Evolutionary conservation across 129 eudicot genomes (phyloP), one percentile per base, ranked within the genome.

Genomic region (Artemisia tridentata): DNA sequence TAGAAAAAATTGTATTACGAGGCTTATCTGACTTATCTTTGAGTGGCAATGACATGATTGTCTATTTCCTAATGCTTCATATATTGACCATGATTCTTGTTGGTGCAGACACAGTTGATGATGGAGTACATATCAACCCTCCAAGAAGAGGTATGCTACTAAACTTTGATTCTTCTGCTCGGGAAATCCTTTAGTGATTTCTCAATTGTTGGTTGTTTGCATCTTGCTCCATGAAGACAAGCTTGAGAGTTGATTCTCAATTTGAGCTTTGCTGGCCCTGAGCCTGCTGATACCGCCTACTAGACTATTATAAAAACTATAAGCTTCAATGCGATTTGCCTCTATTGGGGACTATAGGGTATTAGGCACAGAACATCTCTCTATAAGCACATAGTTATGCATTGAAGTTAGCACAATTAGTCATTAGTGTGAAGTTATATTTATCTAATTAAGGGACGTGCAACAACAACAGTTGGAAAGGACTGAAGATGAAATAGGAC

Each of bases 31-130:
- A n/a, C 2, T 3, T 25, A 25, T 25, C 29, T 25, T 25, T 25
- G 29, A 25, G 29, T 3, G 3, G 29, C 29, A 25, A 25, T 25
- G 29, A 25, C 29, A 25, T 25, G 3, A 29, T 29, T 29, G 34
- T 29, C 34, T 29, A 4, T 29, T 29, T 4, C 34, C 3, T 2
- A 29, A 29, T 29, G 34, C 3, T 29, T 29, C 34, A 29, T 29
- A 29, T 29, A 29, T 29, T 29, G 3, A 29, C 34, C 34, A 29
- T 25, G 27, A 59, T 43, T 72, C 0, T 72, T 29, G 45, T 72
- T 72, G 68, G 9, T 59, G 68, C 76, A 72, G 76, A 58, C 59
- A 23, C 58, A 59, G 13, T 72, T 72, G 57, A 46, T 21, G 76
- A 59, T 21, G 57, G 45, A 71, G 25, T 14, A 58, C 41, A 14